Evolutionary conservation across 805 yeast genomes (phyloP).

Genomic region (Lachancea kluyveri): DNA sequence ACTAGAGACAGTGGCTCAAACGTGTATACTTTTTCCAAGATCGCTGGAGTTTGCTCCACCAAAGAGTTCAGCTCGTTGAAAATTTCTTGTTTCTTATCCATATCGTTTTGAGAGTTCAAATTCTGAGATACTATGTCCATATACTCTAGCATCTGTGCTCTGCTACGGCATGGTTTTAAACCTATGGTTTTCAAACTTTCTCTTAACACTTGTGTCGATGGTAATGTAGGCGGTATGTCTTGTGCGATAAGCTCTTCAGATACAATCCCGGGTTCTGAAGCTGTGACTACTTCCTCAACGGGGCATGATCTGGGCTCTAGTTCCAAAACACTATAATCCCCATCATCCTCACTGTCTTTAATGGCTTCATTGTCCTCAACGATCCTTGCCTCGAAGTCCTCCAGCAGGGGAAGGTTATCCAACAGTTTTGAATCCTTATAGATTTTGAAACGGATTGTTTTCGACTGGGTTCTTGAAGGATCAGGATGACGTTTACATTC

Average conservation of each 20-base stretch:
- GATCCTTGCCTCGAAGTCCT: no score
- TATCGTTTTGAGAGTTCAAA: conserved; percentile 9
- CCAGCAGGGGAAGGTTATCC: no score
- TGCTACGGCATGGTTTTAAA: conserved; percentile 24
- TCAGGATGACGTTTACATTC: no score
- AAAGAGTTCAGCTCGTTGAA: conserved; percentile 19
- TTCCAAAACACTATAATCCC: not conserved
- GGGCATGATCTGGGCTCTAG: not conserved
- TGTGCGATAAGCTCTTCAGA: no score
- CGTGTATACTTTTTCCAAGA: conserved; percentile 25
- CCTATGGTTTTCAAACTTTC: conserved; percentile 21
- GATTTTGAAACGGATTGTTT: no score
- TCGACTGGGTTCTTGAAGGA: no score
- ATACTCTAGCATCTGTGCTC: conserved; percentile 24
- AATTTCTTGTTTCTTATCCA: conserved; percentile 13
- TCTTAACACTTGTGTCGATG: conserved; percentile 23
- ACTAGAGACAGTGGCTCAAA: conserved; percentile 23
- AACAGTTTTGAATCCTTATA: no score
- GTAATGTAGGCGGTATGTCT: no score
- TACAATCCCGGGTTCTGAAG: not conserved
- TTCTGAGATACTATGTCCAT: conserved; percentile 24
- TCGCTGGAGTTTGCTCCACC: conserved; percentile 13
- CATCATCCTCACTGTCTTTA: conserved; percentile 5
- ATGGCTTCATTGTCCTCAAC: no score
- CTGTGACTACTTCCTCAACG: not conserved